These are phyloP conservation scores for Xylaria sp. DNA, from an alignment of 495 filamentous ascomycete genomes.

Conservation along the genomic window DNA sequence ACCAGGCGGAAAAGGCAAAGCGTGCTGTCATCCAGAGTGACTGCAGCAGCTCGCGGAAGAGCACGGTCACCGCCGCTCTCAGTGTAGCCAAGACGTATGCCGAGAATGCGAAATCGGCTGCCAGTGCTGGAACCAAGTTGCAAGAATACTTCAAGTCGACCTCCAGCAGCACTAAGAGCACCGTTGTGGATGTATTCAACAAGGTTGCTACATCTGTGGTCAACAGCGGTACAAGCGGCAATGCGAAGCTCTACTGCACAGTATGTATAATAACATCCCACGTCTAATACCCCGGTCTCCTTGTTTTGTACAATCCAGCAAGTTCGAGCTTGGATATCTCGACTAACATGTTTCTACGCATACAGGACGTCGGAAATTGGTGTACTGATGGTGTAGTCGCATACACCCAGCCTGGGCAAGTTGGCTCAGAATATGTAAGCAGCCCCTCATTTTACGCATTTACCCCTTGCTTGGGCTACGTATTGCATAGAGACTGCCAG, in stretches of 20 bases:
- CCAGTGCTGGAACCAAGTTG: conserved; percentile 5
- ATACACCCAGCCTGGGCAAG: neutral
- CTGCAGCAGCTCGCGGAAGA: conserved; percentile 5
- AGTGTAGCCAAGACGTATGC: conserved; percentile 9
- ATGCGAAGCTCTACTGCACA: conserved; percentile 17
- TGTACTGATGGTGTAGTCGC: conserved; percentile 9
- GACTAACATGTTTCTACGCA: no score
- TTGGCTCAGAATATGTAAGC: conserved; percentile 9
- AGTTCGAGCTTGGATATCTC: no score
- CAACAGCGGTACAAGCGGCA: conserved; percentile 10
- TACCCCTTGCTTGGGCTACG: neutral
- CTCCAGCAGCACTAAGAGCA: conserved; percentile 6
- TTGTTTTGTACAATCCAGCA: no score
- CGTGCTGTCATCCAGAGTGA: conserved; percentile 6
- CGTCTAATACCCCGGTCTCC: no score
- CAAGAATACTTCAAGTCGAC: conserved; percentile 20
- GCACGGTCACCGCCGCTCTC: neutral
- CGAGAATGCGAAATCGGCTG: neutral
- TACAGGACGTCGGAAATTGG: neutral
- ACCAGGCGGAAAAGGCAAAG: neutral
- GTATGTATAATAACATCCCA: no score
- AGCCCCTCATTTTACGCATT: neutral
- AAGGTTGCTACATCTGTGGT: conserved; percentile 7
- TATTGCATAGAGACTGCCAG: neutral
- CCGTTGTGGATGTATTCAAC: conserved; percentile 8